phyloP scores from a whole-genome alignment of 257 asterid species.

The Gentiana straminea region DNA sequence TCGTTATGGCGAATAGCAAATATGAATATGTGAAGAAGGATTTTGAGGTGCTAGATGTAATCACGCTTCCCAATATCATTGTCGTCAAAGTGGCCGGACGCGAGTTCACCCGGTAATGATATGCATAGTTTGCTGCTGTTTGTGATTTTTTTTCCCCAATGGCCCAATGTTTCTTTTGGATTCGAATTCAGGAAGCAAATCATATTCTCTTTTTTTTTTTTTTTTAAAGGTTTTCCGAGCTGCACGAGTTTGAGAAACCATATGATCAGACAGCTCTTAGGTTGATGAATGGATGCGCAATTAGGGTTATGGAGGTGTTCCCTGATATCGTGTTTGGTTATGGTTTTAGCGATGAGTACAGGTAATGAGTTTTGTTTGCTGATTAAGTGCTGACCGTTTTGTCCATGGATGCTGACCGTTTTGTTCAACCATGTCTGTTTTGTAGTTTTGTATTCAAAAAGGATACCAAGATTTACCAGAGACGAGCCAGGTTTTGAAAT shows the following conservation, averaged over 20 bases:
- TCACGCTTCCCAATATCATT: slow-evolving; percentile 53
- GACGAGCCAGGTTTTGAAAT: slow-evolving; percentile 60
- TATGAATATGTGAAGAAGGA: slow-evolving; percentile 68
- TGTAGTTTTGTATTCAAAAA: slow-evolving; percentile 64
- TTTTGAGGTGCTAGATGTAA: slow-evolving; percentile 56
- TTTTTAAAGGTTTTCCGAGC: slow-evolving; percentile 51
- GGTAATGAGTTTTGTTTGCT: slow-evolving; percentile 20
- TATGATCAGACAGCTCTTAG: slow-evolving; percentile 44
- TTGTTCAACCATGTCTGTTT: slow-evolving; percentile 1
- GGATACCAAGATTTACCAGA: slow-evolving; percentile 65
- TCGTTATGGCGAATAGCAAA: slow-evolving; percentile 72
- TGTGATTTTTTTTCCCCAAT: too few relatives aligned
- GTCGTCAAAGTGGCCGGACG: slow-evolving; percentile 47
- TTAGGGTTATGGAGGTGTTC: slow-evolving; percentile 52
- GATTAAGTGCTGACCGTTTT: neutral
- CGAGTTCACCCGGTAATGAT: slow-evolving; percentile 36
- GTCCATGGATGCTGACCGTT: neutral
- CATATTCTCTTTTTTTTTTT: neutral
- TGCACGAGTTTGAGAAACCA: slow-evolving; percentile 65
- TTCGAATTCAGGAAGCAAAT: slow-evolving; percentile 1
- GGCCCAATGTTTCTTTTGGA: neutral
- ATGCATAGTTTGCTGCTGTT: too few relatives aligned
- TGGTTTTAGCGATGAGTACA: slow-evolving; percentile 65
- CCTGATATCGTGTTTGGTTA: slow-evolving; percentile 65
- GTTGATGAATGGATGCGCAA: slow-evolving; percentile 75